Base-by-base conservation (phyloP, 2,329 filamentous ascomycete genomes). In the Hymenoscyphus fructigenus region DNA sequence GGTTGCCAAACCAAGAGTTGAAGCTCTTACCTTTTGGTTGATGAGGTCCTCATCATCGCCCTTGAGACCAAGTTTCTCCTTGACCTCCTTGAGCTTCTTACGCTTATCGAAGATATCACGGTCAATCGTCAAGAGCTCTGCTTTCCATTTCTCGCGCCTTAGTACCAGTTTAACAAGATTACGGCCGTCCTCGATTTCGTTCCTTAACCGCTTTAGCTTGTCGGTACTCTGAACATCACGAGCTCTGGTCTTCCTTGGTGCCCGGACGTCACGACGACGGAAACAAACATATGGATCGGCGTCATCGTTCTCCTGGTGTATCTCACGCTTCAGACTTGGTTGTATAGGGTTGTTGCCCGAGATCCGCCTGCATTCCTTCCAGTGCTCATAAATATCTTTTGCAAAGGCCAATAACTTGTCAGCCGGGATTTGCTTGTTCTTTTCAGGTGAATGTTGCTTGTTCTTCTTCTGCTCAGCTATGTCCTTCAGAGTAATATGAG, bases 211-310 rank as follows among this genome's bases (percentile, higher is more conserved):
- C 81, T 95, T 95, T 71, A 99, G 85, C 78, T 97, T 97, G 76
- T 99, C 95, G 62, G 91, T 92, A 73, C 94, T 92, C 78, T 97
- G 94, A 41, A 92, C 92, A 81, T 99, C 95, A 74, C 95, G 88
- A 71, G 92, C 92, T 75, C 95, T 87, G 44, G 95, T 99, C 81
- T 98, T 99, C 72, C 95, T 91, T 59, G 93, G 94, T 77, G 96
- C 92, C 65, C 95, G 90, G 57, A 96, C 91, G 79, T 99, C 95
- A 69, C 95, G 91, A 72, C 95, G 88, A 76, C 95, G 88, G 85
- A 99, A 99, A 79, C 95, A 99, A 74, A 99, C 93, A 79, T 97
- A 99, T 59, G 95, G 95, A 79, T 99, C 95, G 73, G 91, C 88
- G 76, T 99, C 95, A 77, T 99, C 95, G 67, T 90, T 96, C 70